phyloP scores from a whole-genome alignment of 2,329 filamentous ascomycete genomes.

The Ascosphaera apis region DNA sequence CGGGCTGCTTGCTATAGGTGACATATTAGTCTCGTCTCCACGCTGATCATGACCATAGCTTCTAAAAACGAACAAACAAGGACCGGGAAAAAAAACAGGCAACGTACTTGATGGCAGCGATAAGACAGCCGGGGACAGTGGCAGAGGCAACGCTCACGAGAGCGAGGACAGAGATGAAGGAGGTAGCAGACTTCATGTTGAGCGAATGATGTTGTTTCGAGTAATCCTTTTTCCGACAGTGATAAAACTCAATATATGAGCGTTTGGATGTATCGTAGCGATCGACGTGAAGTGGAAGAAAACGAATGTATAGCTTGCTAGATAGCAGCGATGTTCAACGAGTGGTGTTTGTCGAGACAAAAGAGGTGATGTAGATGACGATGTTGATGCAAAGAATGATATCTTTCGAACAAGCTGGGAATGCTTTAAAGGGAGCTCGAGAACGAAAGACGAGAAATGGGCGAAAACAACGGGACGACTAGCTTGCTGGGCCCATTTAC shows the following conservation, averaged over 20 bases:
- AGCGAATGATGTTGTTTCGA: conserved; percentile 2
- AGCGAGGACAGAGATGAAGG: conserved; percentile 22
- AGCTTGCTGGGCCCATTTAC: no score
- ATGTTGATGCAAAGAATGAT: no score
- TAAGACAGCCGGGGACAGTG: conserved; percentile 26
- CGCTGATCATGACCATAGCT: background rate
- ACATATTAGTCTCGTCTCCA: conserved; percentile 6
- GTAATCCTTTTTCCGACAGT: conserved; percentile 6
- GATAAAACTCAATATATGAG: background rate
- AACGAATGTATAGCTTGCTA: conserved; percentile 1
- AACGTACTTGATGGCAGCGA: conserved; percentile 27
- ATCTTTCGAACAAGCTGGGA: no score
- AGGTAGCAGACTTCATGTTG: conserved; percentile 7
- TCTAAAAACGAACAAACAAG: conserved; percentile 1
- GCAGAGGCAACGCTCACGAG: conserved; percentile 20
- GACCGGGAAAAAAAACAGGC: background rate
- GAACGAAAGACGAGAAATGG: no score
- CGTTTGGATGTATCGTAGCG: background rate
- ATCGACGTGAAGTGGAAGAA: conserved; percentile 7
- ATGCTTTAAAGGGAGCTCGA: no score
- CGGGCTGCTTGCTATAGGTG: conserved; percentile 11
- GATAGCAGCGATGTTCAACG: background rate
- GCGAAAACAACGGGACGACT: no score
- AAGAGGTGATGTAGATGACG: no score
- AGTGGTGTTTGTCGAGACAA: background rate